Evolutionary conservation across 441 rosid genomes (phyloP), one percentile per base, ranked within the genome.

Genomic region (Metrosideros polymorpha): DNA sequence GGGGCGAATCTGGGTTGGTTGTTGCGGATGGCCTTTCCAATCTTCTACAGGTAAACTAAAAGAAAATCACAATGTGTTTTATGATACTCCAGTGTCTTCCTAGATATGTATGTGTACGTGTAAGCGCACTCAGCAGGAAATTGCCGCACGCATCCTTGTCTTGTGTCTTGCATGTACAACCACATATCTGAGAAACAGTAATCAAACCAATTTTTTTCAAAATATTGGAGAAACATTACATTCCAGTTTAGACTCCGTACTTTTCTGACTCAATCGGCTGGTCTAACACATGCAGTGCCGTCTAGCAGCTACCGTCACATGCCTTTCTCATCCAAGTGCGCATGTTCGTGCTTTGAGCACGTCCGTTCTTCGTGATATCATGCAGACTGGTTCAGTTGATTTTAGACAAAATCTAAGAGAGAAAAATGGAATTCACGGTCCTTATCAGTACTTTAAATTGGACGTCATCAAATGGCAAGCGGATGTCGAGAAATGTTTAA

Each of bases 241-340:
- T 66, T 66, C 79, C n/a, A 1, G 45, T 35, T 27, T 56, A 27
- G 61, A 27, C 30, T 56, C 15, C 1, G 39, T 25, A 66, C 13
- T 53, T 66, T 66, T 39, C 35, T 66, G 15, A 85, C n/a, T 66
- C 22, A 9, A 85, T 63, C 1, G 19, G 82, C 61, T 83, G 82
- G 85, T 54, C 82, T 84, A 39, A 87, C 87, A 22, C 76, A 17
- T 95, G 96, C 97, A 97, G 99, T 96, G 99, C 92, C 99, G 99
- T 52, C 90, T 97, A 87, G 92, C 99, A 4, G 98, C 99, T 30
- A 95, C 98, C 12, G 84, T 96, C 86, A 92, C 94, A 85, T 98
- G 99, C 89, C 95, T 98, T 54, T 95, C 98, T 84, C 99, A 98
- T 89, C 95, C 97, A 77, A 98, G 99, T 84, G 99, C 99, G 4